phyloP scores from a whole-genome alignment of 2,329 filamentous ascomycete species.

The Fusarium goolgardi region DNA sequence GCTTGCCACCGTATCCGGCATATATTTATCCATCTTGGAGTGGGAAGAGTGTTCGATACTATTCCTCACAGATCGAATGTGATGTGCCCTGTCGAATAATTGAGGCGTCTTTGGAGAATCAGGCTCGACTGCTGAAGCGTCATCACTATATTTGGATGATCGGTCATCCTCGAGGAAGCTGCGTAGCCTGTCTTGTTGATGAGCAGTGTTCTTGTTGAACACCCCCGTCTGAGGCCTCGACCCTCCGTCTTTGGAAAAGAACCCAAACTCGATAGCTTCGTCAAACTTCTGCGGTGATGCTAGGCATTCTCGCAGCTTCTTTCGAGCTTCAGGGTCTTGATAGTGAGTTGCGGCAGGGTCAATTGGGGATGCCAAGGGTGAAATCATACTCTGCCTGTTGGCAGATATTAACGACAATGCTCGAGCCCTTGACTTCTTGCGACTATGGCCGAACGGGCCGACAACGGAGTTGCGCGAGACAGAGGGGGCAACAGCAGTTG shows the following conservation, averaged over 20 bases:
- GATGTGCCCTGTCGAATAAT: slow-evolving; percentile 55
- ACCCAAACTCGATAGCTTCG: slow-evolving; percentile 93
- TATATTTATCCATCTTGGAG: slow-evolving; percentile 55
- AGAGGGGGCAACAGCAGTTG: slow-evolving; percentile 39
- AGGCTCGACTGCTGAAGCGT: slow-evolving; percentile 65
- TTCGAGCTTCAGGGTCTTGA: slow-evolving; percentile 86
- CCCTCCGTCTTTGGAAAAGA: slow-evolving; percentile 72
- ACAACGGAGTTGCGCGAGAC: slow-evolving; percentile 38
- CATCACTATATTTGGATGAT: slow-evolving; percentile 66
- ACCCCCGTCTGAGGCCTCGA: slow-evolving; percentile 49
- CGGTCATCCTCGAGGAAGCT: slow-evolving; percentile 70
- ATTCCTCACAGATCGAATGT: slow-evolving; percentile 47
- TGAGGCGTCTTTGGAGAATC: slow-evolving; percentile 70
- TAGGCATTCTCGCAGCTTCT: slow-evolving; percentile 86
- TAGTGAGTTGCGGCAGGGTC: slow-evolving; percentile 85
- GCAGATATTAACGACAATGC: slow-evolving; percentile 66
- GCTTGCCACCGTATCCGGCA: slow-evolving; percentile 66
- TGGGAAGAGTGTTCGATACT: slow-evolving; percentile 45
- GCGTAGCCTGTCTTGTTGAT: slow-evolving; percentile 63
- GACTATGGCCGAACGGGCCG: slow-evolving; percentile 53
- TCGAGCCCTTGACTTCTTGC: slow-evolving; percentile 65
- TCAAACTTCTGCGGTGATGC: slow-evolving; percentile 95
- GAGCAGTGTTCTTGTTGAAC: slow-evolving; percentile 47
- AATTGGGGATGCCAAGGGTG: slow-evolving; percentile 54
- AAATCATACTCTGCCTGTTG: slow-evolving; percentile 53